Evolutionary conservation across 2,329 filamentous ascomycete species (phyloP), one percentile per base, ranked within the genome.

Genomic region (Cladosporium sp.): DNA sequence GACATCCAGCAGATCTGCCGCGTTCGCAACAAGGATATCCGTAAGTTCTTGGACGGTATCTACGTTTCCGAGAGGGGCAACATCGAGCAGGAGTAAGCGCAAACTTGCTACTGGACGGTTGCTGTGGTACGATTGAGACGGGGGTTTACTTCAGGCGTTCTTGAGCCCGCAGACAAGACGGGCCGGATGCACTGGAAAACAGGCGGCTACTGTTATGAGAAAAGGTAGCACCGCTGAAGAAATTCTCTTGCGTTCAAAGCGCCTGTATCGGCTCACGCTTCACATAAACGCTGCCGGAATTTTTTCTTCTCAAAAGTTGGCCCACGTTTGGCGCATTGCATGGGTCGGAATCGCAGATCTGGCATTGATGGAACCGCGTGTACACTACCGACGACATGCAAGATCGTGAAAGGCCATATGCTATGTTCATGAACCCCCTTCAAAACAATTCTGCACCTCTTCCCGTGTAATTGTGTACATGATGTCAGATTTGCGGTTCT

Each of bases 1-100:
- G 94, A 99, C 79, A 97, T 99, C 78, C 94, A 99, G 85, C 94
- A 99, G 82, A 92, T 94, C 81, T 99, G 94, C 91, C 87, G 87
- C 82, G 94, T 99, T 80, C 88, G 91, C 80, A 99, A 99, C 90
- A 99, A 99, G 91, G 94, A 99, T 96, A 99, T 99, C 84, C 91
- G 95, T 83, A 97, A 97, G 89, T 99, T 99, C 89, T 87, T 99
- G 85, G 95, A 99, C 83, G 94, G 94, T 87, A 85, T 99, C 79
- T 99, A 99, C 85, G 94, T 99, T 75, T 97, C 92, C 76, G 94
- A 99, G 89, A 89, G 91, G 84, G 89, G 89, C 80, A 96, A 97
- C 88, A 87, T 55, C 40, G 52, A 55, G 52, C 83, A 84, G 74
- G 87, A 83, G 36, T 57, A 53, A 57, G 28, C 20, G 54, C 42